A percentile compares a stretch with the other conserved stretches of the same genome.
Evolutionary conservation across 352 stramenopile genomes (phyloP).

Genomic region (Globisporangium cederbergense): DNA sequence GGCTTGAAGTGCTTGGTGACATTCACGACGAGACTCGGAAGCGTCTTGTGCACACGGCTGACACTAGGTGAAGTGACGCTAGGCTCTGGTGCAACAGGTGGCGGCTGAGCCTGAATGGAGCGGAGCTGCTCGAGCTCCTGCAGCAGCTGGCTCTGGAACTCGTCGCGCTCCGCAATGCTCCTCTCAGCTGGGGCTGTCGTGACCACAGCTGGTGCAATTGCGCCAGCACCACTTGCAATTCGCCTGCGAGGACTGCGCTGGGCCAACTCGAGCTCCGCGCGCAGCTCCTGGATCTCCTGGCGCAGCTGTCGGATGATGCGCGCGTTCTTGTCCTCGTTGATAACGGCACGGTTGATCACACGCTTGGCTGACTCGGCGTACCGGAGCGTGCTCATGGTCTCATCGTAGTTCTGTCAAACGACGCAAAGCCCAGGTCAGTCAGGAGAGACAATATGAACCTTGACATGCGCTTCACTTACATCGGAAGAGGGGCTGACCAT

Average conservation of each 20-base stretch:
- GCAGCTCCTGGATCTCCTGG: slow-evolving; percentile 65
- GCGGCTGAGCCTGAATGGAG: slow-evolving; percentile 21
- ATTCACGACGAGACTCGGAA: slow-evolving; percentile 52
- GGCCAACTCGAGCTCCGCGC: slow-evolving; percentile 31
- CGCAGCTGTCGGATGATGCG: slow-evolving; percentile 73
- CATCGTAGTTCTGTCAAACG: slow-evolving; percentile 61
- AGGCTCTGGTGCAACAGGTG: not conserved
- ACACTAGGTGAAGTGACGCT: not conserved
- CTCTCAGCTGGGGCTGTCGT: slow-evolving; percentile 8
- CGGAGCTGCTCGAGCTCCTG: slow-evolving; percentile 47
- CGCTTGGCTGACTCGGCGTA: slow-evolving; percentile 84
- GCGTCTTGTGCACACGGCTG: slow-evolving; percentile 25
- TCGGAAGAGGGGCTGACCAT: slow-evolving; percentile 79
- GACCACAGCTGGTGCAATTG: slow-evolving; percentile 30
- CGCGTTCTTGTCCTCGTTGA: slow-evolving; percentile 84
- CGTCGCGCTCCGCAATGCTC: slow-evolving; percentile 38
- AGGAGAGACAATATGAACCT: no score
- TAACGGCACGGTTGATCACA: slow-evolving; percentile 76
- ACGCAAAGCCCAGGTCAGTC: not conserved
- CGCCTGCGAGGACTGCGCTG: slow-evolving; percentile 25
- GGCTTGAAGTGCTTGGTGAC: slow-evolving; percentile 26
- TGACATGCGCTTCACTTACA: slow-evolving; percentile 20
- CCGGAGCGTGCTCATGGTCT: slow-evolving; percentile 82
- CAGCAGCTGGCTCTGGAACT: slow-evolving; percentile 43
- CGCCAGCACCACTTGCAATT: slow-evolving; percentile 20